These are phyloP conservation scores for Debaryomyces subglobosus DNA, from an alignment of 1,139 yeast species.

Conservation along the genomic window DNA sequence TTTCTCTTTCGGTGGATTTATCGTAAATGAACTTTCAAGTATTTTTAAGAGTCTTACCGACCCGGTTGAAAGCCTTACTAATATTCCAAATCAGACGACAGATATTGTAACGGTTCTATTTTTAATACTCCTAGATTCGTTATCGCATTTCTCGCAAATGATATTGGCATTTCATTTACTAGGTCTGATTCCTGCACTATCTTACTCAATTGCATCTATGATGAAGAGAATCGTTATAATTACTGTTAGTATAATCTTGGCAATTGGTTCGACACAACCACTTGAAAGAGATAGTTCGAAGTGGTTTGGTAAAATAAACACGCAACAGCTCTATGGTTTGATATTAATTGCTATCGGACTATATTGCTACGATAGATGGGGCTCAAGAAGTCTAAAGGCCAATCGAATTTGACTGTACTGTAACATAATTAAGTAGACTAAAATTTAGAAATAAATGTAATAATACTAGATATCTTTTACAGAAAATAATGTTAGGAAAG, in stretches of 20 bases:
- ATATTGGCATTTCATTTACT: conserved; percentile 40
- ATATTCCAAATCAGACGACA: conserved; percentile 16
- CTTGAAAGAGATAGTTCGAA: conserved; percentile 12
- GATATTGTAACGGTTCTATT: conserved; percentile 27
- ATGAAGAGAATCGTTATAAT: conserved; percentile 46
- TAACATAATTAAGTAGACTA: conserved; percentile 1
- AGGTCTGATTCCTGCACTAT: conserved; percentile 43
- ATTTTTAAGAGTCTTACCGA: conserved; percentile 14
- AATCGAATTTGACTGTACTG: conserved; percentile 13
- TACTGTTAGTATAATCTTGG: conserved; percentile 34
- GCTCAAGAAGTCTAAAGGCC: conserved; percentile 37
- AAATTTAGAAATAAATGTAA: background rate
- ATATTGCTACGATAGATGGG: conserved; percentile 47
- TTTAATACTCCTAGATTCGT: conserved; percentile 33
- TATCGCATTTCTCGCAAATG: conserved; percentile 41
- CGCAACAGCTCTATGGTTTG: conserved; percentile 34
- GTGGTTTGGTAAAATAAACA: conserved; percentile 33
- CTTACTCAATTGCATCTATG: conserved; percentile 48
- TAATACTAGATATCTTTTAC: background rate
- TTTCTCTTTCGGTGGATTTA: conserved; percentile 36
- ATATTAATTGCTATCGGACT: conserved; percentile 36
- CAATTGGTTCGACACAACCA: conserved; percentile 21
- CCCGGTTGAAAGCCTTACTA: conserved; percentile 18
- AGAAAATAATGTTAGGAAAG: conserved; percentile 38
- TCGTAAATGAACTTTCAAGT: conserved; percentile 33